Percentiles rank a stretch among this genome's conserved stretches.
Conservation (phyloP, 345 rosid genomes). For the Salix suchowensis region DNA sequence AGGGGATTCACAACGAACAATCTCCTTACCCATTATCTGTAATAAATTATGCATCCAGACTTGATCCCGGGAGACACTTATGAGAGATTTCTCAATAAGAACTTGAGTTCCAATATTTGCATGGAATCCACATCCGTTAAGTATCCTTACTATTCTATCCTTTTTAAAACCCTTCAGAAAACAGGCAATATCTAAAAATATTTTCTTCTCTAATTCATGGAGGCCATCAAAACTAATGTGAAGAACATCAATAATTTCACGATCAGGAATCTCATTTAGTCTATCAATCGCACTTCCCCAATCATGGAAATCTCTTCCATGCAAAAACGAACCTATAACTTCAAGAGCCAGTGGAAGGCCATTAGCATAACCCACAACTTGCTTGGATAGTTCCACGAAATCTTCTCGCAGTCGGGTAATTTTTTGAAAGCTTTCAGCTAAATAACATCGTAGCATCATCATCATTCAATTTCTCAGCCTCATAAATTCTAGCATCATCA, state of each 20-base stretch:
- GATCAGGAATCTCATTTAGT: not conserved
- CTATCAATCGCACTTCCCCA: slow-evolving; percentile 1
- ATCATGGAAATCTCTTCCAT: not conserved
- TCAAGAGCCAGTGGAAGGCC: slow-evolving; percentile 16
- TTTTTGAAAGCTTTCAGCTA: slow-evolving; percentile 2
- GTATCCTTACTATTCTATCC: not conserved
- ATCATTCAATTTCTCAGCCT: not conserved
- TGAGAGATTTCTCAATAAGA: slow-evolving; percentile 6
- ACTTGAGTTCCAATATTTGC: not conserved
- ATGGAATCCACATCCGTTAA: not conserved
- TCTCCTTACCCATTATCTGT: not conserved
- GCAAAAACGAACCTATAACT: slow-evolving; percentile 8
- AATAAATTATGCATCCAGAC: slow-evolving; percentile 4
- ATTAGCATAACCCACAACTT: slow-evolving; percentile 8
- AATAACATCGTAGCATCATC: slow-evolving; percentile 2
- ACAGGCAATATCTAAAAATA: slow-evolving; percentile 11
- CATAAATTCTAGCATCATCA: not conserved
- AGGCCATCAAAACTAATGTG: slow-evolving; percentile 7
- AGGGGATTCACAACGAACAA: slow-evolving; percentile 1
- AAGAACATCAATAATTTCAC: not conserved
- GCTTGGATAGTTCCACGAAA: not conserved
- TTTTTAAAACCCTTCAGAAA: not conserved
- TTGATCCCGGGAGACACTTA: not conserved
- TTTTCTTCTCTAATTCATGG: not conserved
- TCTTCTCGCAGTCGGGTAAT: not conserved